Evolutionary conservation across 1,139 yeast species (phyloP), one percentile per base, ranked within the genome.

Genomic region (Debaryomyces subglobosus): DNA sequence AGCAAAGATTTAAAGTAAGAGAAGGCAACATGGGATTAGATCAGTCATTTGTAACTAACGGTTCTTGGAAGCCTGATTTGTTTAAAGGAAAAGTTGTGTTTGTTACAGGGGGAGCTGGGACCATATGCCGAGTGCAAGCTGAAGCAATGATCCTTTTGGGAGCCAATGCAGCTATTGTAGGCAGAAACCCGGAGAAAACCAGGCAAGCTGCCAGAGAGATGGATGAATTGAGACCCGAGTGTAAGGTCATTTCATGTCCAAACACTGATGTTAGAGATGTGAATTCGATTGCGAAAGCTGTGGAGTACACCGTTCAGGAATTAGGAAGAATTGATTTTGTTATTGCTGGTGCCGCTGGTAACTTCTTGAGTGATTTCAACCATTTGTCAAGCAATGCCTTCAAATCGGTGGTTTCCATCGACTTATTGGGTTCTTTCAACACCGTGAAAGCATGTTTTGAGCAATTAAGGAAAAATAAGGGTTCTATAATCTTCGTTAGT

Each of bases 281-380:
- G 39, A 59, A 78, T 21, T 77, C 82, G 16, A 60, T 92, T 50
- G 75, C 69, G 12, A 60, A 59, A 8, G 96, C 96, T 0, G 96
- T 82, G 1, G 78, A 77, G 12, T 61, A 64, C 40, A 84, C 97
- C 0, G 88, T 90, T 16, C 60, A 67, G 10, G 77, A 77, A 56
- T 77, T 89, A 52, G 96, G 96, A 6, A 70, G 78, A 52, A 85
- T 89, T 53, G 97, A 92, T 66, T 87, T 68, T 62, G 95, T 91
- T 38, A 86, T 92, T 66, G 92, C 95, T 37, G 98, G 97, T 16
- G 97, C 98, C 2, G 97, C 97, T 3, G 97, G 98, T 5, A 91
- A 91, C 72, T 92, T 91, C 61, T 67, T 92, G 54, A 74, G 91
- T 30, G 95, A 89, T 63, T 83, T 91, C 66, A 84, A 85, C 60